phyloP scores from a whole-genome alignment of 208 protist species.

The Acanthamoeba healyi region DNA sequence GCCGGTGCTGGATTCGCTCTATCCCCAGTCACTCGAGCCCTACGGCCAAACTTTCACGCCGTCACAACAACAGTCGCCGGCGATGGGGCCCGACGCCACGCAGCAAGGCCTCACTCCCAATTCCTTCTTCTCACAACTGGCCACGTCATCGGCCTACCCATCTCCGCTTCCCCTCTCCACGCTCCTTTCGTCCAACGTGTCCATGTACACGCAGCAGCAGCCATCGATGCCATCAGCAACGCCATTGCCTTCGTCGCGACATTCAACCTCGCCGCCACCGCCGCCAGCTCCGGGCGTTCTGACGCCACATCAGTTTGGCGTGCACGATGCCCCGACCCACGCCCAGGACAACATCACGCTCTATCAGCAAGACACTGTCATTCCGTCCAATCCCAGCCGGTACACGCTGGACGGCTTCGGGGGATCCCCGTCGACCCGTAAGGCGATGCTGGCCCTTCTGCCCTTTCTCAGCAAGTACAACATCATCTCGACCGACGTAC shows the following conservation, averaged over 20 bases:
- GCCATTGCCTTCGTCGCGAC: no score
- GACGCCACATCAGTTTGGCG: neutral
- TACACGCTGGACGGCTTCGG: neutral
- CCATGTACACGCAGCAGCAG: neutral
- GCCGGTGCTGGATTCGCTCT: neutral
- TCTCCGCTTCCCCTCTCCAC: neutral
- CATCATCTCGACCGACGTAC: conserved; percentile 9
- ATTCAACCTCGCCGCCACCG: no score
- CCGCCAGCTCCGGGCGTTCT: neutral
- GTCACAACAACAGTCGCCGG: no score
- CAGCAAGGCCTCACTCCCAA: neutral
- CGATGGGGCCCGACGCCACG: neutral
- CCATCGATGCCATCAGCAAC: no score
- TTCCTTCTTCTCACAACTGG: neutral
- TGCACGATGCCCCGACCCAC: neutral
- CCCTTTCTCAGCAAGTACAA: conserved; percentile 14
- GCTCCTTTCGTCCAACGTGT: neutral
- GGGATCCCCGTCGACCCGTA: neutral
- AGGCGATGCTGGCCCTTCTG: neutral
- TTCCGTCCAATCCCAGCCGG: neutral
- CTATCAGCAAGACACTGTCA: neutral
- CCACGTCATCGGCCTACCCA: neutral
- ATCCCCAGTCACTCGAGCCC: neutral
- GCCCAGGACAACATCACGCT: conserved; percentile 16
- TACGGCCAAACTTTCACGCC: neutral